Evolutionary conservation across 2,329 filamentous ascomycete species (phyloP).

Genomic region (Aspergillus arachidicola): DNA sequence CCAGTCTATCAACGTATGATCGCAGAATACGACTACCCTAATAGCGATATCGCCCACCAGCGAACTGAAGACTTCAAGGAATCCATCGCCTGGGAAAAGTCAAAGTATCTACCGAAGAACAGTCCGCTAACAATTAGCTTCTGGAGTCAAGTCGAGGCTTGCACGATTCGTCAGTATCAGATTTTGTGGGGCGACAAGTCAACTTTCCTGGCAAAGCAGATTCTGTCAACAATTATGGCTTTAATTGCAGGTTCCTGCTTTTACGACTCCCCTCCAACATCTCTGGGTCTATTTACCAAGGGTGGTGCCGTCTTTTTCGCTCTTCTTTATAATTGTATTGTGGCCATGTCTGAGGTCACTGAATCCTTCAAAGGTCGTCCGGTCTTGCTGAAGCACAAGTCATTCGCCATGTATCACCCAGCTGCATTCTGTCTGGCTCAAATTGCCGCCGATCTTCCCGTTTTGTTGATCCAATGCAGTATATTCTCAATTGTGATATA

Average conservation of each 20-base stretch:
- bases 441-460: constrained; percentile 54
- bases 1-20: constrained; percentile 55
- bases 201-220: constrained; percentile 65
- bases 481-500: constrained; percentile 63
- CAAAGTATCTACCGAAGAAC: constrained; percentile 54
- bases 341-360: constrained; percentile 68
- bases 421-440: constrained; percentile 48
- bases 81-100: constrained; percentile 57
- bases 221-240: constrained; percentile 59
- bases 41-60: constrained; percentile 50
- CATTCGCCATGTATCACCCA: constrained; percentile 62
- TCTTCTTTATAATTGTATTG: constrained; percentile 62
- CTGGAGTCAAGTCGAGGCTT: constrained; percentile 57
- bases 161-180: constrained; percentile 64
- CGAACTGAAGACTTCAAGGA: constrained; percentile 58
- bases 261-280: constrained; percentile 61
- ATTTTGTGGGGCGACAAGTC: constrained; percentile 67
- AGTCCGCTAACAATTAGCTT: constrained; percentile 63
- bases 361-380: constrained; percentile 64
- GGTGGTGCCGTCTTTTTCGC: constrained; percentile 67
- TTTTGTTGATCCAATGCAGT: constrained; percentile 62
- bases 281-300: constrained; percentile 64
- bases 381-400: constrained; percentile 61
- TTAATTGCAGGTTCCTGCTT: constrained; percentile 68
- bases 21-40: constrained; percentile 60